Conservation (phyloP, 495 filamentous ascomycete genomes). For the Xylaria venustula region DNA sequence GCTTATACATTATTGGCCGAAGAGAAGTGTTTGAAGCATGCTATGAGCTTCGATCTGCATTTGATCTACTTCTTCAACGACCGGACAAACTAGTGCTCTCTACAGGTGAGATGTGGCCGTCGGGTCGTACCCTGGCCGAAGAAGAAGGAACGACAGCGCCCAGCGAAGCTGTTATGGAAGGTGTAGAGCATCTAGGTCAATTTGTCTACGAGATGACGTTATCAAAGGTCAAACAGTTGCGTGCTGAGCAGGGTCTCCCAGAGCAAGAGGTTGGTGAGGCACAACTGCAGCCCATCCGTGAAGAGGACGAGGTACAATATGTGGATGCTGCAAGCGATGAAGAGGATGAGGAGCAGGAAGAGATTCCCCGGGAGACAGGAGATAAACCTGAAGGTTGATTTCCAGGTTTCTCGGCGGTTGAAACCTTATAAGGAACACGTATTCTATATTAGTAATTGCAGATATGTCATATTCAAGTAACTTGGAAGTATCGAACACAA, state of each 20-base stretch:
- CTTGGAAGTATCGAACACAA: background rate
- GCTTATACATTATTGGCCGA: constrained; percentile 90
- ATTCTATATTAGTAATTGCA: background rate
- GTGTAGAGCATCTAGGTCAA: constrained; percentile 91
- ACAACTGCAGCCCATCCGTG: constrained; percentile 24
- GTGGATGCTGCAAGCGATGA: constrained; percentile 38
- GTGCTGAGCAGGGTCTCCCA: constrained; percentile 39
- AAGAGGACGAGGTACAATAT: constrained; percentile 39
- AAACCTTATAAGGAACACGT: background rate
- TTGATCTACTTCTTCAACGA: constrained; percentile 67
- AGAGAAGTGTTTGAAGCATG: constrained; percentile 86
- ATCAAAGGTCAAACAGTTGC: constrained; percentile 64
- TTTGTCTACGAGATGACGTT: constrained; percentile 97
- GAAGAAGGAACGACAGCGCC: constrained; percentile 52
- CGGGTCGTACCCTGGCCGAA: constrained; percentile 56
- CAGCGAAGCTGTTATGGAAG: constrained; percentile 69
- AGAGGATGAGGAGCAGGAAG: constrained; percentile 36
- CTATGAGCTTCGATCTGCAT: constrained; percentile 83
- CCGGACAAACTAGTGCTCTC: constrained; percentile 77
- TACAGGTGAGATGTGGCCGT: constrained; percentile 82
- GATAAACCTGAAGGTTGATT: background rate
- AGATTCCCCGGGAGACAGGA: background rate
- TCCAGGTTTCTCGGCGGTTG: background rate
- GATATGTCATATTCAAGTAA: background rate
- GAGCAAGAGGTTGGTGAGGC: constrained; percentile 18